Evolutionary conservation across 139 green algal species (phyloP).

Genomic region (Tetradesmus obliquus): DNA sequence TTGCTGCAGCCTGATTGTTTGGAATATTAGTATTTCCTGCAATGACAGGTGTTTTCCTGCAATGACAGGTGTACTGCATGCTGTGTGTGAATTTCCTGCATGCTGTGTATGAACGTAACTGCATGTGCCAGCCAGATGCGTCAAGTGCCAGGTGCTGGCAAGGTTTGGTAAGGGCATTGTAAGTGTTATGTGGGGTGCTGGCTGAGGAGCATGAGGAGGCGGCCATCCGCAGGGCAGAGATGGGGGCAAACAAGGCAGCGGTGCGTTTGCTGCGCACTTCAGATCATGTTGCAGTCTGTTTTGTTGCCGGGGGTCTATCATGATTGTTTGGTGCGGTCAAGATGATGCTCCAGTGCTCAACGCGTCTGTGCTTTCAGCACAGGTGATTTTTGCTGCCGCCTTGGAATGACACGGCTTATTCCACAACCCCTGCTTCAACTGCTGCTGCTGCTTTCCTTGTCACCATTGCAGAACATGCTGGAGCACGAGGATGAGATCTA

Average conservation of each 20-base stretch:
- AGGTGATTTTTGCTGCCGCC: no score
- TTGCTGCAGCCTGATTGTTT: neutral
- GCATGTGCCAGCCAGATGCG: no score
- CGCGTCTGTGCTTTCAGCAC: no score
- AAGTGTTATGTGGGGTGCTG: slow-evolving; percentile 43
- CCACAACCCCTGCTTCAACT: neutral
- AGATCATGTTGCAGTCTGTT: neutral
- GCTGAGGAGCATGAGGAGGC: slow-evolving; percentile 79
- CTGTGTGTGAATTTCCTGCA: neutral
- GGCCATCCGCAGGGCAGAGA: slow-evolving; percentile 82
- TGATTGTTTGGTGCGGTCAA: no score
- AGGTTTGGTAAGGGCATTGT: no score
- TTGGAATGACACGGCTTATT: no score
- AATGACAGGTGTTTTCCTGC: no score
- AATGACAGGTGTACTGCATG: neutral
- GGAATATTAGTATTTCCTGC: no score
- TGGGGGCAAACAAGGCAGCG: slow-evolving; percentile 87
- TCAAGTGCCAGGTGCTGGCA: no score
- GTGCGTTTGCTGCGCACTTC: slow-evolving; percentile 5
- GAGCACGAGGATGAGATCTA: slow-evolving; percentile 95
- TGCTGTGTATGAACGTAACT: neutral
- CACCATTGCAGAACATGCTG: slow-evolving; percentile 70
- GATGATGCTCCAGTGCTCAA: no score
- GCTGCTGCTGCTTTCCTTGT: neutral
- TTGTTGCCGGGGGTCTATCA: no score